Base-by-base conservation (phyloP, 257 asterid species). In the Forsythia viridissima region DNA sequence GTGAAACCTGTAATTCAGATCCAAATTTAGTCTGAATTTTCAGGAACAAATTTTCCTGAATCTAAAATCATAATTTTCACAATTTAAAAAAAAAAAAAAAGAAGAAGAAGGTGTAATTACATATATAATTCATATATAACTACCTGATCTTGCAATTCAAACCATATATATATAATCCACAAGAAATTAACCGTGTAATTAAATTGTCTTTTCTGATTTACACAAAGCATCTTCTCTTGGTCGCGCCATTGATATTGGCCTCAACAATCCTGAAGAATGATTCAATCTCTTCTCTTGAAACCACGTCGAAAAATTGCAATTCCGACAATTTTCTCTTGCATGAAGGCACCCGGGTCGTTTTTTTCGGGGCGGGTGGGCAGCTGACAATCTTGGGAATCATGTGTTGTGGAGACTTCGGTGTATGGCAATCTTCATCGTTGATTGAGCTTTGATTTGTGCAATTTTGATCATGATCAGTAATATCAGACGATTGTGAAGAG, bases 321-420 rank as follows among this genome's bases (percentile, higher is more conserved):
- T 81, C 87, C 2, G 79, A 57, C 3, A 83, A 65, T 40, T 78
- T 89, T 83, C 93, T 85, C 87, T 91, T 89, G 83, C 90, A 85
- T 43, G 91, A 72, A 7, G 77, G 39, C 52, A n/a, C 86, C 34
- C 74, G 80, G 81, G n/a, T 34, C 6, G 89, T 85, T 81, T 91
- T 91, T 75, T 81, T 86, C 3, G 91, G 96, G 20, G 96, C 85
- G 11, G 93, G 90, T 46, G 96, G 96, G 83, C 93, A 89, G 79
- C 51, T 57, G 37, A 82, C 76, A 9, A 57, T 37, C 37, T 87
- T 48, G 7, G 93, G 92, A 38, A 91, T 91, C 88, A 76, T 76
- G 82, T 86, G 77, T 2, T 74, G 63, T 1, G 92, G 86, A 0
- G 95, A 84, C 42, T 30, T 88, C 1, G 95, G 95, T 4, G 93